A percentile compares a stretch with the other conserved stretches of the same genome.
These are phyloP conservation scores for Fusarium haematococcum DNA, from an alignment of 2,329 filamentous ascomycete species.

Conservation along the genomic window DNA sequence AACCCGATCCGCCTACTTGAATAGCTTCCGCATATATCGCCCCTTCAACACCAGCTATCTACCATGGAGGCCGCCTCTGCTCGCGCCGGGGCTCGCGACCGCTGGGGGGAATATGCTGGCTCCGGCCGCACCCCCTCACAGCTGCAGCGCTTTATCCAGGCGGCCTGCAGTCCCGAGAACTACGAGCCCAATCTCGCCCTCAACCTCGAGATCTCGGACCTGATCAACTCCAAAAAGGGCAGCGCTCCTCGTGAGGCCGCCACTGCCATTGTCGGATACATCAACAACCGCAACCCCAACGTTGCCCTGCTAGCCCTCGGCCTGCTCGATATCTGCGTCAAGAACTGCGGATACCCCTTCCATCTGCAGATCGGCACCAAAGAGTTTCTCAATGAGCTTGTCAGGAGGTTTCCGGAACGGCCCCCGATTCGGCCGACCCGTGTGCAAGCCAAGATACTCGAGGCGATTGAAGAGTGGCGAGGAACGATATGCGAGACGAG, in stretches of 20 bases:
- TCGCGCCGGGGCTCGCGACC: constrained; percentile 93
- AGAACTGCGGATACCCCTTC: constrained; percentile 99
- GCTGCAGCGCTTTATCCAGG: constrained; percentile 94
- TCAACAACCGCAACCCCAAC: constrained; percentile 98
- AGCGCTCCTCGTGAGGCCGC: constrained; percentile 95
- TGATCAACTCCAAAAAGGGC: constrained; percentile 98
- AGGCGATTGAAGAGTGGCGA: constrained; percentile 98
- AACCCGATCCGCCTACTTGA: constrained; percentile 4
- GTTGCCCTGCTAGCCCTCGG: constrained; percentile 90
- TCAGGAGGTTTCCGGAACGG: constrained; percentile 93
- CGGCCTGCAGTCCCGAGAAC: constrained; percentile 96
- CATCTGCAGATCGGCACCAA: constrained; percentile 99
- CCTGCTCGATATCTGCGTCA: constrained; percentile 98
- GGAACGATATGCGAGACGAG: constrained; percentile 98
- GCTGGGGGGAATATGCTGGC: constrained; percentile 81
- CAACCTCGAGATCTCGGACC: constrained; percentile 94
- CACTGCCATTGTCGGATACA: constrained; percentile 89
- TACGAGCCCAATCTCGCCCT: constrained; percentile 97
- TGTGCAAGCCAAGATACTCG: constrained; percentile 92
- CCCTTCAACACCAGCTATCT: background rate
- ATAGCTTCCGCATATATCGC: background rate
- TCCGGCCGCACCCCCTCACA: constrained; percentile 80
- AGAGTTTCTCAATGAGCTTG: constrained; percentile 98
- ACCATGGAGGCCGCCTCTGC: constrained; percentile 93
- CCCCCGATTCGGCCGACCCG: constrained; percentile 87